These are phyloP conservation scores for Cornus florida DNA, from an alignment of 148 eudicot genomes.

Conservation along the genomic window DNA sequence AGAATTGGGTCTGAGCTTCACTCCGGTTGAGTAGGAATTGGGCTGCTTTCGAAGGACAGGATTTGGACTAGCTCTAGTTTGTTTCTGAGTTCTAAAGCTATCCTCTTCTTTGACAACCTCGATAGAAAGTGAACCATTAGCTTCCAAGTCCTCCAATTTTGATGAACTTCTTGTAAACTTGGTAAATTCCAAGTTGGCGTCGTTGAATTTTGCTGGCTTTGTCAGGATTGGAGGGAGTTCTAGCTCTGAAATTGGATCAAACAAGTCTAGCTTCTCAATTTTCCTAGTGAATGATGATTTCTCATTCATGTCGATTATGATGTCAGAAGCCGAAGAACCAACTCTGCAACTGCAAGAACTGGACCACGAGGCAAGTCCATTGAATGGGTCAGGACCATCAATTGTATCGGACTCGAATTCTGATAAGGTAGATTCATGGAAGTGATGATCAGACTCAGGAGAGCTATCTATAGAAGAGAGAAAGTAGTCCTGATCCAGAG, in stretches of 20 bases:
- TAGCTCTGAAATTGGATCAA: constrained; percentile 28
- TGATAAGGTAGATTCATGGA: constrained; percentile 12
- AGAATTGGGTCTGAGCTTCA: constrained; percentile 32
- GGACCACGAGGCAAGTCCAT: constrained; percentile 13
- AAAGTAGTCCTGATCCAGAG: constrained; percentile 10
- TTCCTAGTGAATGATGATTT: neutral
- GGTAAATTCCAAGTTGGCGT: no score
- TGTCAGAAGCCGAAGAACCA: constrained; percentile 42
- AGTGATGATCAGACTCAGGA: constrained; percentile 3
- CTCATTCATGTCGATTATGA: constrained; percentile 38
- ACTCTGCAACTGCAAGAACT: constrained; percentile 31
- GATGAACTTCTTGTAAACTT: no score
- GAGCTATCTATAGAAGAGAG: constrained; percentile 32
- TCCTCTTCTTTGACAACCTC: constrained; percentile 19
- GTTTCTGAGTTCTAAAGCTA: constrained; percentile 3
- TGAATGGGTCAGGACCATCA: neutral
- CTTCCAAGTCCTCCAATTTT: neutral
- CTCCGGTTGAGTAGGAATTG: constrained; percentile 11
- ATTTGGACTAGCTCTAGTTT: neutral
- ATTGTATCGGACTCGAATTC: constrained; percentile 15
- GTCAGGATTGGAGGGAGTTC: constrained; percentile 51
- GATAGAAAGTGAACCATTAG: neutral
- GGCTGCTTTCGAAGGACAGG: constrained; percentile 11
- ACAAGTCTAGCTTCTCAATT: constrained; percentile 11
- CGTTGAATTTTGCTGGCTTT: constrained; percentile 18